A percentile compares a stretch with the other conserved stretches of the same genome.
Evolutionary conservation across 352 stramenopile genomes (phyloP).

Genomic region (Phytophthora kernoviae): DNA sequence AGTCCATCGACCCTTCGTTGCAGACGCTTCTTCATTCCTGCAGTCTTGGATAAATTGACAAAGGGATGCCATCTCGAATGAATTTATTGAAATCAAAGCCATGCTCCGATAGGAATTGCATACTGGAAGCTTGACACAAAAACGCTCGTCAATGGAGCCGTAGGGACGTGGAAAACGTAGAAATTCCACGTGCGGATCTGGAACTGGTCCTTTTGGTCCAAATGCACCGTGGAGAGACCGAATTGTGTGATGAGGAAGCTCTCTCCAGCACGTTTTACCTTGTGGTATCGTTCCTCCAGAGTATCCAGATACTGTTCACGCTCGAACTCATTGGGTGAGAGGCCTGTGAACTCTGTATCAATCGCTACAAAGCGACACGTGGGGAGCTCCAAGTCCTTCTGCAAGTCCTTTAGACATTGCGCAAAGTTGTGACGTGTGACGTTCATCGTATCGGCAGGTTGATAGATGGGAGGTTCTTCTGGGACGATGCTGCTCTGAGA

Average conservation of each 20-base stretch:
- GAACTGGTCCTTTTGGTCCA: slow-evolving; percentile 59
- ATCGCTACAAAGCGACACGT: slow-evolving; percentile 82
- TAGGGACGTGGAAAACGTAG: slow-evolving; percentile 83
- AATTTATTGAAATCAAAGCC: slow-evolving; percentile 91
- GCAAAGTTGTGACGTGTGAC: slow-evolving; percentile 85
- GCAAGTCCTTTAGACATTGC: slow-evolving; percentile 55
- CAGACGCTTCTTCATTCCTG: slow-evolving; percentile 53
- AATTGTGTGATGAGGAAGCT: slow-evolving; percentile 88
- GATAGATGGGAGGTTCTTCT: neutral
- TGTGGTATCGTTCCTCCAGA: slow-evolving; percentile 76
- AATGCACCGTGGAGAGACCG: slow-evolving; percentile 75
- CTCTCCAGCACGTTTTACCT: slow-evolving; percentile 74
- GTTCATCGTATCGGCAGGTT: slow-evolving; percentile 56
- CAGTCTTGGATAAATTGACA: slow-evolving; percentile 60
- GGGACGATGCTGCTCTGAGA: neutral
- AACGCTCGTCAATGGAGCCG: slow-evolving; percentile 66
- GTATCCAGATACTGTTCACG: slow-evolving; percentile 76
- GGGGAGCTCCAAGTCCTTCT: slow-evolving; percentile 58
- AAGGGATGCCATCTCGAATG: slow-evolving; percentile 86
- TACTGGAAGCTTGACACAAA: slow-evolving; percentile 77
- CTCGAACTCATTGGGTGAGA: slow-evolving; percentile 69
- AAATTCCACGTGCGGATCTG: slow-evolving; percentile 88
- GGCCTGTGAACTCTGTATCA: slow-evolving; percentile 84
- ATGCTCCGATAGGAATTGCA: slow-evolving; percentile 84
- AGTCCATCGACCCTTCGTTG: slow-evolving; percentile 66